Evolutionary conservation across 2,329 filamentous ascomycete species (phyloP).

Genomic region (Cryphonectria carpinicola): DNA sequence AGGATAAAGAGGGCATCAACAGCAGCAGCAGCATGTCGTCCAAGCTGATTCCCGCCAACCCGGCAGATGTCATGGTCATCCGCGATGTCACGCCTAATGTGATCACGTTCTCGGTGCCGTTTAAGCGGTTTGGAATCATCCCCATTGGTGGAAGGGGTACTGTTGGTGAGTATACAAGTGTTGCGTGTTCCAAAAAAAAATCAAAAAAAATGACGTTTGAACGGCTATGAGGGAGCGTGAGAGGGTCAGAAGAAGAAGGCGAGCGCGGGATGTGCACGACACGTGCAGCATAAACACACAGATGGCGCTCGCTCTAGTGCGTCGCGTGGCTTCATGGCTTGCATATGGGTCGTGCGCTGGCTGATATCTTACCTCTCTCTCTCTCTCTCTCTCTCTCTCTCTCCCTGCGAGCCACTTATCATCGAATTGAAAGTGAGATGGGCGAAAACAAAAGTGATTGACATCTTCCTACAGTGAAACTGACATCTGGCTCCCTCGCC

Average conservation of each 20-base stretch:
- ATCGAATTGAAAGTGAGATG: background rate
- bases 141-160: constrained; percentile 88
- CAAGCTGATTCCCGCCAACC: constrained; percentile 70
- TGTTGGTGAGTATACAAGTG: constrained; percentile 60
- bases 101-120: constrained; percentile 80
- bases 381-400: background rate
- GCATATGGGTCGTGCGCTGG: background rate
- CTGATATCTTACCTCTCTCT: background rate
- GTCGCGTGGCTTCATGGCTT: background rate
- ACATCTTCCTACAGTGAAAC: constrained; percentile 62
- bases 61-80: constrained; percentile 86
- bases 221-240: constrained; percentile 16
- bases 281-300: background rate
- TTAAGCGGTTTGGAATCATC: constrained; percentile 76
- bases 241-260: background rate
- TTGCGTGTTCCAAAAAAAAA: constrained; percentile 14
- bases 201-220: background rate
- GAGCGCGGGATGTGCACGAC: background rate
- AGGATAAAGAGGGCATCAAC: background rate
- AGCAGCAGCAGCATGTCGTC: constrained; percentile 55
- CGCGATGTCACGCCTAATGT: constrained; percentile 81
- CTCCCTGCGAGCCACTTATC: background rate
- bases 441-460: background rate
- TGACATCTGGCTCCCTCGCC: constrained; percentile 77
- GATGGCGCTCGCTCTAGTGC: background rate